A percentile compares a stretch with the other conserved stretches of the same genome.
phyloP scores from a whole-genome alignment of 169 alveolate genomes.

The Neospora caninum region DNA sequence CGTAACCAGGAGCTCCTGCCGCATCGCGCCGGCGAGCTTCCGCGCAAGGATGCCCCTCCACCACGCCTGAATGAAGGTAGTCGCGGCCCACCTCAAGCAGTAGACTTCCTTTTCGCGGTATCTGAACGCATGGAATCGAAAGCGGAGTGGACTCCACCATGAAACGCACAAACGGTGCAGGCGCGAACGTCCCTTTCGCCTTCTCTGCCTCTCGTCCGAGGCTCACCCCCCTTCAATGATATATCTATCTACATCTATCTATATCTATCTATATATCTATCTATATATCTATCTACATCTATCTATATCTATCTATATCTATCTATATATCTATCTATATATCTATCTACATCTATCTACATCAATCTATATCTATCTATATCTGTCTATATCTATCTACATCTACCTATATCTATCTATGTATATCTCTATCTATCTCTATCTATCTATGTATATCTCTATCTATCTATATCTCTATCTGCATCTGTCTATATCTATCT shows the following conservation, averaged over 20 bases:
- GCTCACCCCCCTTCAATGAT: not conserved
- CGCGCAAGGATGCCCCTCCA: constrained; percentile 75
- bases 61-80: constrained; percentile 76
- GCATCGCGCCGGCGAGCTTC: constrained; percentile 50
- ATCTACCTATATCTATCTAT: not conserved
- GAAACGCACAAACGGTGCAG: not conserved
- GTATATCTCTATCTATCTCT: not conserved
- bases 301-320: not conserved
- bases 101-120: constrained; percentile 70
- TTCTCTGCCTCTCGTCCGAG: not conserved
- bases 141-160: not conserved
- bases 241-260: not conserved
- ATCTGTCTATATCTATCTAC: not conserved
- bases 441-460: not conserved
- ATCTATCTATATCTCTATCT: not conserved
- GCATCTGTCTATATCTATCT: not conserved
- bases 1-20: constrained; percentile 44
- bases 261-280: not conserved
- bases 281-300: not conserved
- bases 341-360: no score
- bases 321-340: not conserved
- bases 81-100: constrained; percentile 77
- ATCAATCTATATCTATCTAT: not conserved
- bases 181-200: not conserved
- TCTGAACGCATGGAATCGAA: constrained; percentile 19